These are phyloP conservation scores for Corymbia citriodora DNA, from an alignment of 441 rosid species.

Conservation along the genomic window DNA sequence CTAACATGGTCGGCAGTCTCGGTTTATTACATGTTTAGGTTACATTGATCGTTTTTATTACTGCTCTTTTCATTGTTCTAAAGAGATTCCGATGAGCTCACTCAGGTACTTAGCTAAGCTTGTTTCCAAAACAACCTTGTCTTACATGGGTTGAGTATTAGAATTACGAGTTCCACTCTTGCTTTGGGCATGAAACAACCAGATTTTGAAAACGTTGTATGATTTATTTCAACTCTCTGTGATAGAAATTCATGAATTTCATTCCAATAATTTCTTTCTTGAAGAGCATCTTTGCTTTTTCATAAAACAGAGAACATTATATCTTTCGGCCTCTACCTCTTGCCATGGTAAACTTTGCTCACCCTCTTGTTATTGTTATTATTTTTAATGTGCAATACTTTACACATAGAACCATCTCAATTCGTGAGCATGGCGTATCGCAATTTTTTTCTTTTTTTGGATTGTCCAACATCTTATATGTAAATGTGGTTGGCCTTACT, in stretches of 20 bases:
- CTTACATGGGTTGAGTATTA: neutral
- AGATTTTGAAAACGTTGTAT: too few species aligned
- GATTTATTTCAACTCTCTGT: too few species aligned
- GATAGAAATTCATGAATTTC: neutral
- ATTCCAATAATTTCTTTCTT: neutral
- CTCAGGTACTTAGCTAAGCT: neutral
- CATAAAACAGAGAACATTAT: conserved; percentile 24
- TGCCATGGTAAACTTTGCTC: conserved; percentile 22
- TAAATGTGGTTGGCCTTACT: too few species aligned
- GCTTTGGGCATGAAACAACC: too few species aligned
- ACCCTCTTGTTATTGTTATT: too few species aligned
- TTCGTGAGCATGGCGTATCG: neutral
- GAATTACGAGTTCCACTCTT: neutral
- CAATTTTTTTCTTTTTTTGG: neutral
- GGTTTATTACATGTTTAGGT: neutral
- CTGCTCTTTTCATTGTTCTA: neutral
- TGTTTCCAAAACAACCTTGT: neutral
- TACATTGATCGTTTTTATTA: neutral
- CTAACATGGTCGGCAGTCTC: too few species aligned
- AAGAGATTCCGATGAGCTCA: neutral
- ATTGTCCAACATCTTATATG: too few species aligned
- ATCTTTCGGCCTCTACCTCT: conserved; percentile 27
- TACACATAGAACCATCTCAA: neutral
- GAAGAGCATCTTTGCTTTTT: neutral
- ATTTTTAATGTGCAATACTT: neutral